Conservation (phyloP, 768 basidiomycete species). For the Suillus ampliporus region DNA sequence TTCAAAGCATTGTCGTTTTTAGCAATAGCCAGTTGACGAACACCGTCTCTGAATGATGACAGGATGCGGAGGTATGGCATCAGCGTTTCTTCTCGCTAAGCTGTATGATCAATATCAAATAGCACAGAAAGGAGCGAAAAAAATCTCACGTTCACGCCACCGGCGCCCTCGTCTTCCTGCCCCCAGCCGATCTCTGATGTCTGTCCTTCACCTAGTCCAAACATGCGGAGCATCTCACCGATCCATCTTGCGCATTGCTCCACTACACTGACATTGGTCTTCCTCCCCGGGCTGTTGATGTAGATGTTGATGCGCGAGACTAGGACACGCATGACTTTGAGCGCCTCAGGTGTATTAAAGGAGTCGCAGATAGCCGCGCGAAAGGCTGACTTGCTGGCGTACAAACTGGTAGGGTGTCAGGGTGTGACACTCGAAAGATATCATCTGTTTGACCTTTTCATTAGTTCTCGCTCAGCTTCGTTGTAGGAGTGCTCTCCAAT, state of each 20-base stretch:
- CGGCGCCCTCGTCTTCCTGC: conserved; percentile 50
- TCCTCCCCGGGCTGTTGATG: conserved; percentile 67
- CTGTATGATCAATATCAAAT: conserved; percentile 6
- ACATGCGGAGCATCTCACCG: conserved; percentile 75
- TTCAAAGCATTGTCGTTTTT: conserved; percentile 68
- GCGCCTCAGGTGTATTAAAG: conserved; percentile 90
- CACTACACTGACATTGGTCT: conserved; percentile 66
- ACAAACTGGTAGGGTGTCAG: conserved; percentile 54
- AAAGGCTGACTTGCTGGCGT: conserved; percentile 78
- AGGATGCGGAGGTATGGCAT: conserved; percentile 89
- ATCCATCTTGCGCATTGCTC: conserved; percentile 71
- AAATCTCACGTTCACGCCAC: conserved; percentile 51
- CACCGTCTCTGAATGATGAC: conserved; percentile 90
- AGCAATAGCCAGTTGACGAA: conserved; percentile 81
- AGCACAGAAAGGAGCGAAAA: conserved; percentile 8
- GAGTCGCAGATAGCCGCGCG: conserved; percentile 92
- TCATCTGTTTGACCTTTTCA: conserved; percentile 54
- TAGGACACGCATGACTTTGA: conserved; percentile 78
- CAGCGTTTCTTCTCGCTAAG: conserved; percentile 80
- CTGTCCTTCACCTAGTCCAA: conserved; percentile 79
- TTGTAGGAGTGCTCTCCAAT: conserved; percentile 73
- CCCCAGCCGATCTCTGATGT: conserved; percentile 86
- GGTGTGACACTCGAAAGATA: conserved; percentile 9
- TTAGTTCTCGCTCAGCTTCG: conserved; percentile 69
- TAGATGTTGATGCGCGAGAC: conserved; percentile 89